A percentile compares a stretch with the other conserved stretches of the same genome.
Conservation (phyloP, 768 basidiomycete species). For the Agrocybe chaxingu region DNA sequence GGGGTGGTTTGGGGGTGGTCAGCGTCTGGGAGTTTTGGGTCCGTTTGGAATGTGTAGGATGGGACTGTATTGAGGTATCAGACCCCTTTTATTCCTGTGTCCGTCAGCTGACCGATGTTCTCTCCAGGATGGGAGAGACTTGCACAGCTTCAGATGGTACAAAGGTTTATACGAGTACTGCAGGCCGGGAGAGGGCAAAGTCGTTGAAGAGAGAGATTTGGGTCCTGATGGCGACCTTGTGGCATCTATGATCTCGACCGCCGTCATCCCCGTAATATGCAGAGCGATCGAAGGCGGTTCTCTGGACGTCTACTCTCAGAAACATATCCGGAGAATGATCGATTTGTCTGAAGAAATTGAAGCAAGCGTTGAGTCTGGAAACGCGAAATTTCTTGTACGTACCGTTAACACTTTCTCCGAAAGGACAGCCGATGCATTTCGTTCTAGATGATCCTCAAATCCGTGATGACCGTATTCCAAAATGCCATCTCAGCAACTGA, state of each 20-base stretch:
- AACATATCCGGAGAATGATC: conserved; percentile 56
- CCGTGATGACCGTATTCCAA: conserved; percentile 51
- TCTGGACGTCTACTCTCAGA: conserved; percentile 76
- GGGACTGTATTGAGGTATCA: conserved; percentile 80
- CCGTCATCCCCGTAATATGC: conserved; percentile 70
- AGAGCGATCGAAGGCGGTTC: conserved; percentile 77
- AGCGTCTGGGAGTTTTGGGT: conserved; percentile 95
- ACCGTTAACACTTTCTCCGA: neutral
- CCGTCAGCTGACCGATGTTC: neutral
- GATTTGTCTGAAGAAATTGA: conserved; percentile 83
- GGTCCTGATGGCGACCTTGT: conserved; percentile 87
- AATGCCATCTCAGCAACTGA: conserved; percentile 51
- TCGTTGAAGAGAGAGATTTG: conserved; percentile 53
- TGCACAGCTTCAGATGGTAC: conserved; percentile 89
- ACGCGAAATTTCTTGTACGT: conserved; percentile 62
- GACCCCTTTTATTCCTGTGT: conserved; percentile 14
- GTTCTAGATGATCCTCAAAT: conserved; percentile 53
- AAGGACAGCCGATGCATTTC: conserved; percentile 1
- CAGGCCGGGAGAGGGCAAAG: conserved; percentile 36
- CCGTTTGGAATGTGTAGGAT: conserved; percentile 80
- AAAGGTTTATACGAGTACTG: conserved; percentile 76
- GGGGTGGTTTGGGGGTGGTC: conserved; percentile 86
- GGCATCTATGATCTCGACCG: conserved; percentile 83
- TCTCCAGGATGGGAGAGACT: conserved; percentile 43
- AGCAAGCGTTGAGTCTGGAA: conserved; percentile 62